Evolutionary conservation across 495 filamentous ascomycete genomes (phyloP).

Genomic region (Diplogelasinospora grovesii): DNA sequence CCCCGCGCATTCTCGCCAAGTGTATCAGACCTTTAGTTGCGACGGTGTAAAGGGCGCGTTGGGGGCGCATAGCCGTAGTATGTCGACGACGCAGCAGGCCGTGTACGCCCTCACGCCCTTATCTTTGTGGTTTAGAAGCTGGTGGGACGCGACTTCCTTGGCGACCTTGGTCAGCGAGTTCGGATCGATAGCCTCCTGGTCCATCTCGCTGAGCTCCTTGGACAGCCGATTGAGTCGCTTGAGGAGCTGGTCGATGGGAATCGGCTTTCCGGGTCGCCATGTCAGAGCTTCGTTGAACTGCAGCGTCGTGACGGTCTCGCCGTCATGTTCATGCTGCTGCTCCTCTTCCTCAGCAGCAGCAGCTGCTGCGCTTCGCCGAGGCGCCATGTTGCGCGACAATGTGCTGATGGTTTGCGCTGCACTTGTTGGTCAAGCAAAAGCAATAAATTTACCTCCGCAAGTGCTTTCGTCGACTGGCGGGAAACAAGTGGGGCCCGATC

Average conservation of each 20-base stretch:
- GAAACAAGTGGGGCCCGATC: no score
- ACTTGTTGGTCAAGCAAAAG: no score
- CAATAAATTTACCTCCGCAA: no score
- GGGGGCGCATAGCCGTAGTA: slow-evolving; percentile 87
- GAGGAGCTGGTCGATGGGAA: slow-evolving; percentile 75
- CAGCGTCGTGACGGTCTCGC: slow-evolving; percentile 32
- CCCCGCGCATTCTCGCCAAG: no score
- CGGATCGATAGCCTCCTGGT: slow-evolving; percentile 80
- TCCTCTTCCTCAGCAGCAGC: slow-evolving; percentile 24
- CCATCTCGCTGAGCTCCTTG: slow-evolving; percentile 76
- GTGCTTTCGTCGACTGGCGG: no score
- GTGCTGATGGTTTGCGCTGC: no score
- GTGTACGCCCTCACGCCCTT: slow-evolving; percentile 84
- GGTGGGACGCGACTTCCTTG: slow-evolving; percentile 77
- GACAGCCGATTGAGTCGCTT: slow-evolving; percentile 71
- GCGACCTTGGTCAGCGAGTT: slow-evolving; percentile 77
- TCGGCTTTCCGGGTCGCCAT: slow-evolving; percentile 88
- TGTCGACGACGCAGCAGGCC: slow-evolving; percentile 85
- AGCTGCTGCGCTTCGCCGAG: slow-evolving; percentile 24
- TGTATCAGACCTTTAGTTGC: slow-evolving; percentile 71
- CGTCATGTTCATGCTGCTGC: slow-evolving; percentile 20
- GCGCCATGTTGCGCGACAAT: slow-evolving; percentile 29
- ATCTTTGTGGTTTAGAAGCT: slow-evolving; percentile 85
- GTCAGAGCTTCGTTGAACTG: slow-evolving; percentile 81
- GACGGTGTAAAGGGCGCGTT: slow-evolving; percentile 88